phyloP scores from a whole-genome alignment of 306 rosid genomes.

The Ceratonia siliqua region DNA sequence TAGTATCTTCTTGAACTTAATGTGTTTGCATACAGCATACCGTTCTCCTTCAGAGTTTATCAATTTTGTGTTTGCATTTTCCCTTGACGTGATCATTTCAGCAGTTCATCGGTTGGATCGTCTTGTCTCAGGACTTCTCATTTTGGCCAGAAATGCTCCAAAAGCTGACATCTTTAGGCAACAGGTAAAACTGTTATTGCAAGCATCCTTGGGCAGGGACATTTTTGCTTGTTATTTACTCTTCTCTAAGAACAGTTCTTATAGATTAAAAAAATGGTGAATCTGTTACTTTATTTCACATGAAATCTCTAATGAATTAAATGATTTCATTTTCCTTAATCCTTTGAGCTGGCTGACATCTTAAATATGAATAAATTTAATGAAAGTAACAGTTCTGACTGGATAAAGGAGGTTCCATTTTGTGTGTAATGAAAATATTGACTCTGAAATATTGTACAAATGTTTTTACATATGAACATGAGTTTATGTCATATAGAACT shows the following conservation, averaged over 20 bases:
- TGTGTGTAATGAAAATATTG: not conserved
- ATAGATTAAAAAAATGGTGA: not conserved
- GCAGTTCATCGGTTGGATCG: conserved; percentile 95
- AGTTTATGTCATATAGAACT: not conserved
- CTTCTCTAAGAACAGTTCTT: not conserved
- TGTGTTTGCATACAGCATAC: conserved; percentile 25
- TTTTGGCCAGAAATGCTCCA: conserved; percentile 83
- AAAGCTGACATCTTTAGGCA: conserved; percentile 88
- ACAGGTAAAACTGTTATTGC: conserved; percentile 50
- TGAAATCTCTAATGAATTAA: not conserved
- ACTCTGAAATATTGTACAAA: not conserved
- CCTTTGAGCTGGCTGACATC: not conserved
- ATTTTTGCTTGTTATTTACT: conserved; percentile 1
- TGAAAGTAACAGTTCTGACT: not conserved
- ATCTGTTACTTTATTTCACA: not conserved
- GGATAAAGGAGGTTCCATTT: not conserved
- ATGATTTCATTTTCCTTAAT: not conserved
- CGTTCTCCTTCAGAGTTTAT: not conserved
- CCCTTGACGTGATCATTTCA: conserved; percentile 65
- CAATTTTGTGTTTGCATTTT: conserved; percentile 33
- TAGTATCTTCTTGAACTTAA: not conserved
- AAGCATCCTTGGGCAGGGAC: conserved; percentile 1
- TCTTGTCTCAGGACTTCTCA: conserved; percentile 94
- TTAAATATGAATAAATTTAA: not conserved
- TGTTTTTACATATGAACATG: not conserved